A percentile compares a stretch with the other conserved stretches of the same genome.
Evolutionary conservation across 1,139 yeast species (phyloP).

Genomic region (Blastobotrys buckinghamii): DNA sequence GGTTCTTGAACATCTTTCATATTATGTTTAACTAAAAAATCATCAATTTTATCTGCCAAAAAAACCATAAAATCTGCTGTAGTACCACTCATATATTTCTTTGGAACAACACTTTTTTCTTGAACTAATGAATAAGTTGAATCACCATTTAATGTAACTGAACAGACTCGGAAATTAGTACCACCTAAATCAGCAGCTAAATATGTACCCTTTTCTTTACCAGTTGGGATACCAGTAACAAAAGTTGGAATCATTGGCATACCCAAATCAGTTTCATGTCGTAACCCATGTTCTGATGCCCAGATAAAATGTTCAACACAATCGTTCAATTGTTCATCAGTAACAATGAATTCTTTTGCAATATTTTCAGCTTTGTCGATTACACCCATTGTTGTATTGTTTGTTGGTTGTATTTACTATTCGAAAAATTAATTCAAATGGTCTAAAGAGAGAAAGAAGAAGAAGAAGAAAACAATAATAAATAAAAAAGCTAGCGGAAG

Average conservation of each 20-base stretch:
- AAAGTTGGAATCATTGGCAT: conserved; percentile 88
- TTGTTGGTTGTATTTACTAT: neutral
- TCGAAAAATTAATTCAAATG: neutral
- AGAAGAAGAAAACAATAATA: neutral
- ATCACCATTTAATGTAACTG: conserved; percentile 72
- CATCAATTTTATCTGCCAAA: conserved; percentile 61
- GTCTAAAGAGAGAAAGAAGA: neutral
- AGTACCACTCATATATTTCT: conserved; percentile 59
- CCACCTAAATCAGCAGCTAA: conserved; percentile 89
- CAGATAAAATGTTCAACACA: conserved; percentile 61
- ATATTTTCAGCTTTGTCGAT: conserved; percentile 41
- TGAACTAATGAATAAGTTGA: conserved; percentile 70
- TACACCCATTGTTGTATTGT: conserved; percentile 9
- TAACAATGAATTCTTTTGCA: conserved; percentile 49
- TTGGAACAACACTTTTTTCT: conserved; percentile 67
- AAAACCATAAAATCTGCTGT: conserved; percentile 57
- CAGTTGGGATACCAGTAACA: conserved; percentile 75
- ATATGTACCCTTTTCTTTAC: conserved; percentile 67
- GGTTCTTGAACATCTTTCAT: conserved; percentile 19
- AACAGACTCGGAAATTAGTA: conserved; percentile 82
- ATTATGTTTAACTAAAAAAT: conserved; percentile 52
- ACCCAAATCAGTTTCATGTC: conserved; percentile 37
- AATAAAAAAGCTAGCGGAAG: no score
- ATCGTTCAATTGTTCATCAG: conserved; percentile 44
- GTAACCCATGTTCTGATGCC: conserved; percentile 15